These are phyloP conservation scores for Escovopsis weberi DNA, from an alignment of 2,329 filamentous ascomycete genomes.

Conservation along the genomic window DNA sequence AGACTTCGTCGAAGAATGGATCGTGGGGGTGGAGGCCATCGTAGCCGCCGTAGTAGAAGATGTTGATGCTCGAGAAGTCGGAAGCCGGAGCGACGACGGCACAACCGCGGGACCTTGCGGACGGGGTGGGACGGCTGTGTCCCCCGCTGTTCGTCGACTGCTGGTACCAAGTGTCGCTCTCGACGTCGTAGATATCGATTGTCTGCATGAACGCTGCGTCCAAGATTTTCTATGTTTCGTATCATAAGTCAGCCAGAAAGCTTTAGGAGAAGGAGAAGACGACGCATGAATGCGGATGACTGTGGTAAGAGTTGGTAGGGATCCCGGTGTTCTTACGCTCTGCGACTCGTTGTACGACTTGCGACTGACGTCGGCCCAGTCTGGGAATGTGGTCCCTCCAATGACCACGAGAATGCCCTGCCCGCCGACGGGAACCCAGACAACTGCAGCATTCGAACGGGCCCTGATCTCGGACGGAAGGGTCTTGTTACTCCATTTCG, in stretches of 20 bases:
- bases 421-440: slow-evolving; percentile 64
- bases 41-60: slow-evolving; percentile 76
- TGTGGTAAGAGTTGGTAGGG: no score
- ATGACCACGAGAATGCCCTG: slow-evolving; percentile 65
- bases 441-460: slow-evolving; percentile 49
- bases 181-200: slow-evolving; percentile 68
- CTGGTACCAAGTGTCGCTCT: slow-evolving; percentile 48
- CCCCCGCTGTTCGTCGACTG: slow-evolving; percentile 49
- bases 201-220: slow-evolving; percentile 58
- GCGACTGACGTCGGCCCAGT: slow-evolving; percentile 22
- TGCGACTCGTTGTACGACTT: slow-evolving; percentile 16
- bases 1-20: slow-evolving; percentile 51
- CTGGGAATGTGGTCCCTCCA: slow-evolving; percentile 54
- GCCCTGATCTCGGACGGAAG: slow-evolving; percentile 34
- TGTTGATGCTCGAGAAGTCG: slow-evolving; percentile 62
- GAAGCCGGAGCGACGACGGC: slow-evolving; percentile 58
- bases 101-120: slow-evolving; percentile 46
- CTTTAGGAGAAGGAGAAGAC: no score
- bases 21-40: slow-evolving; percentile 29
- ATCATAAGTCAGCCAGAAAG: no score
- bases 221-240: slow-evolving; percentile 32
- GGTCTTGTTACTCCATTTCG: slow-evolving; percentile 42
- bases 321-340: slow-evolving; percentile 16
- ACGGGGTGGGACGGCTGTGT: slow-evolving; percentile 28
- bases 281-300: no score